Evolutionary conservation across 1,139 yeast species (phyloP).

Genomic region (Magnusiomyces ingens): DNA sequence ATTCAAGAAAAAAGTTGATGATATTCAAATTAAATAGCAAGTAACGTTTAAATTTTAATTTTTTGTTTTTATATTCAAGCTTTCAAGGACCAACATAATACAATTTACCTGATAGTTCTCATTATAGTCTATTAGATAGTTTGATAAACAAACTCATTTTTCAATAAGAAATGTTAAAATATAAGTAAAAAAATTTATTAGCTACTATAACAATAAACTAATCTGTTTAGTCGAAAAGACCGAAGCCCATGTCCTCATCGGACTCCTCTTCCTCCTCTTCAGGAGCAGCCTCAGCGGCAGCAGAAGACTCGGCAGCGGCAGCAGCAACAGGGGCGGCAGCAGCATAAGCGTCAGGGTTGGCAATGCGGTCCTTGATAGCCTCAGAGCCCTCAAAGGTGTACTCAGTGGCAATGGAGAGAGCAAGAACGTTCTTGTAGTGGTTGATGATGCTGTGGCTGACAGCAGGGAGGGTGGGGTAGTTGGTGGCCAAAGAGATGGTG

Average conservation of each 20-base stretch:
- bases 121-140: too few relatives aligned
- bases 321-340: constrained; percentile 89
- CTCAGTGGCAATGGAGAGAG: constrained; percentile 95
- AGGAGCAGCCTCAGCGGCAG: constrained; percentile 61
- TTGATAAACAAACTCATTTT: too few relatives aligned
- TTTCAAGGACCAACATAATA: constrained; percentile 8
- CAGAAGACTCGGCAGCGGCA: constrained; percentile 62
- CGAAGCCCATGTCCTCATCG: constrained; percentile 50
- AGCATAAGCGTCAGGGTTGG: constrained; percentile 99
- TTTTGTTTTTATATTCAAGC: background rate
- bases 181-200: too few relatives aligned
- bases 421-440: constrained; percentile 98
- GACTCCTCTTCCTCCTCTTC: constrained; percentile 60
- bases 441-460: constrained; percentile 98
- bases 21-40: constrained; percentile 1
- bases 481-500: constrained; percentile 92
- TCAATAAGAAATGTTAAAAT: too few relatives aligned
- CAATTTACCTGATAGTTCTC: too few relatives aligned
- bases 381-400: constrained; percentile 99
- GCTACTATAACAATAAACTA: constrained; percentile 42
- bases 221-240: constrained; percentile 37
- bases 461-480: constrained; percentile 99
- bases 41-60: background rate
- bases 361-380: constrained; percentile 97
- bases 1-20: background rate